Base-by-base conservation (phyloP, 2,329 filamentous ascomycete genomes). In the Chrysoporthe austroafricana region DNA sequence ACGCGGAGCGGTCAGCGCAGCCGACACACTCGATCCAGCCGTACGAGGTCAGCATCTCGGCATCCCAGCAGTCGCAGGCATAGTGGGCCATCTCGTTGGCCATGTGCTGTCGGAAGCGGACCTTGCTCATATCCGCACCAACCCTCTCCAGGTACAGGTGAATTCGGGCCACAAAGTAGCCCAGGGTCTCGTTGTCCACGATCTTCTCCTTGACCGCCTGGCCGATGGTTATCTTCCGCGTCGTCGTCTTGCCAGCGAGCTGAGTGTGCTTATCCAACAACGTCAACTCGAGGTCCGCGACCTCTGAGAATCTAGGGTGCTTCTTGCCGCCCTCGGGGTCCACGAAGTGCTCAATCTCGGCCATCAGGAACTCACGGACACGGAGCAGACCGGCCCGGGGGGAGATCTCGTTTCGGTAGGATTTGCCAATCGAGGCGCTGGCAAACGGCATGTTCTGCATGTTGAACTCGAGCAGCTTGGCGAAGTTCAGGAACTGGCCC, bases 21-120 rank as follows among this genome's bases (percentile, higher is more conserved):
- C 96, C 96, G 75, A 98, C 95, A 79, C 95, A 98, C 84, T 99
- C 96, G 71, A 98, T 92, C 96, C 96, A 99, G 78, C 96, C 96
- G 75, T 94, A 94, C 70, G 91, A 94, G 67, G 93, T 98, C 71
- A 91, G 84, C 66, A 99, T 84, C 80, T 99, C 96, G 16, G 94
- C 95, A 79, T 99, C 96, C 96, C 96, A 98, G 83, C 96, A 99
- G 83, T 99, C 96, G 66, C 90, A 87, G 59, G 96, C 96, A 78
- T 99, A 99, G 81, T 99, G 96, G 18, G 96, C 86, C 85, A 88
- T 88, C 76, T 88, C 86, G 74, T 88, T 88, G 69, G 82, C 82
- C 94, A 99, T 97, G 82, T 99, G 96, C 81, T 99, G 96, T 76
- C 96, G 89, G 86, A 98, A 98, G 64, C 96, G 91, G 74, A 98